Evolutionary conservation across 495 filamentous ascomycete genomes (phyloP), one percentile per base, ranked within the genome.

Genomic region (Podospora didyma): DNA sequence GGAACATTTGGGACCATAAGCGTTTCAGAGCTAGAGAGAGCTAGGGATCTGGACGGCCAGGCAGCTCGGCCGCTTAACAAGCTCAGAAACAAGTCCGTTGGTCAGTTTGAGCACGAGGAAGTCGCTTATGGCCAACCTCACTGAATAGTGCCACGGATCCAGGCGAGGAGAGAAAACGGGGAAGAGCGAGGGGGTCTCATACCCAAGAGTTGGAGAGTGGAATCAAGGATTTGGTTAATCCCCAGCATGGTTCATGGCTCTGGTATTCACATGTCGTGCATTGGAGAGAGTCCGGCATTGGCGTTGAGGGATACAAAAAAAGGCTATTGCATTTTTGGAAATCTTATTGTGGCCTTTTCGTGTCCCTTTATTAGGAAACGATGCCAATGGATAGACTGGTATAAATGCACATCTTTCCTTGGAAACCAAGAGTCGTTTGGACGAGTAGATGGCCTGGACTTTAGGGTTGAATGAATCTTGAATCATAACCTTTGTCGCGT

Each of bases 1-100:
- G 85, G 84, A 17, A 85, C 80, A 2, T 74, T 76, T 56, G 62
- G 65, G 7, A 42, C 16, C 17, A 28, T 20, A 4, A 57, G 59
- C 47, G 52, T 60, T 20, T 31, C 20, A 16, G 59, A 62, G 5
- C 42, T 56, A 34, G 63, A 62, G 31, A 62, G 60, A 2, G 42
- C 14, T 20, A 53, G 49, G 19, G 46, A 44, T 10, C 37, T 35
- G 14, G 31, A 45, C 16, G 22, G 16, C 24, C 28, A 20, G 19
- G 20, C 21, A 16, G n/a, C 49, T 0, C 44, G 26, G 24, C 3
- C 19, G 23, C 11, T 16, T 14, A 53, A 60, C 2, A 61, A 49
- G 53, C 23, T 64, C 41, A 53, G 53, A 41, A 61, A 66, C 21
- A 64, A 58, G 58, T 58, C 62, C 14, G 28, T 49, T 26, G 34